Percentiles rank a stretch among this genome's conserved stretches.
Evolutionary conservation across 495 filamentous ascomycete species (phyloP).

Genomic region (Hyaloscypha bicolor): DNA sequence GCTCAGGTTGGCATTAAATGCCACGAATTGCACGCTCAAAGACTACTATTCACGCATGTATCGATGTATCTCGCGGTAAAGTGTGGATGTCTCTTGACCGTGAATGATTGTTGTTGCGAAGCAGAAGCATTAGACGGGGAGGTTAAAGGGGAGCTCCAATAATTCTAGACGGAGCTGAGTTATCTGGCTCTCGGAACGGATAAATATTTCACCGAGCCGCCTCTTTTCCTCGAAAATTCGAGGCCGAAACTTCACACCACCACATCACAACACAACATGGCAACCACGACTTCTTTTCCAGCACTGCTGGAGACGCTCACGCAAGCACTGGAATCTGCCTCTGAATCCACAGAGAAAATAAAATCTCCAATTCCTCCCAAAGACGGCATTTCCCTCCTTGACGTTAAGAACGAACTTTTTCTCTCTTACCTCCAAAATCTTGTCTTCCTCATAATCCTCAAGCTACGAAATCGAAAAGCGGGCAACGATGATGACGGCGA

Average conservation of each 20-base stretch:
- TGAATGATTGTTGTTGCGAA: neutral
- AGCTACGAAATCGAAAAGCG: conserved; percentile 63
- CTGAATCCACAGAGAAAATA: conserved; percentile 52
- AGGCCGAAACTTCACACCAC: conserved; percentile 2
- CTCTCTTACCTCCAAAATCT: conserved; percentile 95
- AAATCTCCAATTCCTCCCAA: conserved; percentile 58
- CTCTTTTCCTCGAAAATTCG: neutral
- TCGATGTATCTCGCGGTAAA: neutral
- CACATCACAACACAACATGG: conserved; percentile 40
- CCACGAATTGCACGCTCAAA: neutral
- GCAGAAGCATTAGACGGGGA: neutral
- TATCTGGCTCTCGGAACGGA: conserved; percentile 18
- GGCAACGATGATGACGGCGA: conserved; percentile 36
- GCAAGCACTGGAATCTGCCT: conserved; percentile 61
- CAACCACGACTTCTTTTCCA: conserved; percentile 51
- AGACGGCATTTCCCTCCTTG: conserved; percentile 91
- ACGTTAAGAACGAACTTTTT: conserved; percentile 92
- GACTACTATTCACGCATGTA: conserved; percentile 17
- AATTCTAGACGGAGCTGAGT: neutral
- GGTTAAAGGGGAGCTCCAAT: conserved; percentile 1
- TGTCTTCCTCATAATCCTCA: conserved; percentile 83
- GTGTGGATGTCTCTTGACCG: neutral
- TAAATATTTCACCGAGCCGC: conserved; percentile 9
- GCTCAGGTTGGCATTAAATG: conserved; percentile 10
- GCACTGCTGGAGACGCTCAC: conserved; percentile 64